phyloP scores from a whole-genome alignment of 176 grass and related monocot genomes.

The Juncus effusus region DNA sequence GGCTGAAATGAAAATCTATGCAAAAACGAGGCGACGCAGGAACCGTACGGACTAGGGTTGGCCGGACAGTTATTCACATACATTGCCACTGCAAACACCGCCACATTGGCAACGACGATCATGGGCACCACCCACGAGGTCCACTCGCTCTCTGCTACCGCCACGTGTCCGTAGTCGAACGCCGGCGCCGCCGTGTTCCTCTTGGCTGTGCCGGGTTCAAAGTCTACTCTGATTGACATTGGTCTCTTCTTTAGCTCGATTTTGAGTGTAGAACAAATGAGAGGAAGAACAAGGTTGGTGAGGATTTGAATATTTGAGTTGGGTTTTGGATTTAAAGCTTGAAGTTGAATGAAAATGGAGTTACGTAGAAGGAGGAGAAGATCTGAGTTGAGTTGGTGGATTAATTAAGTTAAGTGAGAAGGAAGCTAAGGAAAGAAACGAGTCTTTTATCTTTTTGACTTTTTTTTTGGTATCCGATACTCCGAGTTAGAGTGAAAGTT shows the following conservation, averaged over 20 bases:
- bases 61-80: conserved; percentile 93
- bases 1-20: conserved; percentile 78
- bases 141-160: conserved; percentile 57
- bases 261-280: too few relatives aligned
- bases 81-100: conserved; percentile 66
- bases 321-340: conserved; percentile 1
- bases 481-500: too few relatives aligned
- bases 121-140: conserved; percentile 72
- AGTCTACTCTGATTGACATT: conserved; percentile 44
- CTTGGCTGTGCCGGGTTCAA: conserved; percentile 49
- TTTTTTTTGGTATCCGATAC: too few relatives aligned
- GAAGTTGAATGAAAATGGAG: not conserved
- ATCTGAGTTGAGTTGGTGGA: not conserved
- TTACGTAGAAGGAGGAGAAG: not conserved
- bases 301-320: not conserved
- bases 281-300: too few relatives aligned
- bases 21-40: conserved; percentile 72
- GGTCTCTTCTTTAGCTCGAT: not conserved
- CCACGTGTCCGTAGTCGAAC: conserved; percentile 27
- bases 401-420: too few relatives aligned
- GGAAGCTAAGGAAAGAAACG: too few relatives aligned
- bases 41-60: conserved; percentile 30
- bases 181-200: not conserved
- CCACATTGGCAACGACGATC: conserved; percentile 60
- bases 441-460: too few relatives aligned